phyloP scores from a whole-genome alignment of 176 grass and related monocot species.

The Urochloa ruziziensis region DNA sequence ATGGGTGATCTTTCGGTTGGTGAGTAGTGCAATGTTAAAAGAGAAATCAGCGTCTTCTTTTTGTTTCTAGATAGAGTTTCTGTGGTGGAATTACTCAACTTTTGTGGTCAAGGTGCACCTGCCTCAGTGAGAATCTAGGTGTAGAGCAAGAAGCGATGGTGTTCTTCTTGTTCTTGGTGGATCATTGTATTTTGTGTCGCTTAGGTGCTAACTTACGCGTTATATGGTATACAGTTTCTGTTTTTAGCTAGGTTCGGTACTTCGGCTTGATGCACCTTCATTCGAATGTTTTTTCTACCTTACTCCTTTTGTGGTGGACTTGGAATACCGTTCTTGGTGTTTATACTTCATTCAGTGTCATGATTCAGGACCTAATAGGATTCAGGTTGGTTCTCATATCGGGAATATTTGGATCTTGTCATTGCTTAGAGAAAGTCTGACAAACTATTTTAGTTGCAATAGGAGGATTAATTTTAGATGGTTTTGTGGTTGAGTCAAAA shows the following conservation, averaged over 20 bases:
- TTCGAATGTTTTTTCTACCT: constrained; percentile 8
- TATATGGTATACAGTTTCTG: constrained; percentile 41
- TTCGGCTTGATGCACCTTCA: background rate
- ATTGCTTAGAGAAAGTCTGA: background rate
- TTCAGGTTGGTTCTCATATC: background rate
- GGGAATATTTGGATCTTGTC: background rate
- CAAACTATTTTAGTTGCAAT: background rate
- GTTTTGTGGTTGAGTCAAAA: background rate
- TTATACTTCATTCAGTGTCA: background rate
- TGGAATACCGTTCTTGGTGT: background rate
- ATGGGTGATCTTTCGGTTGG: constrained; percentile 11
- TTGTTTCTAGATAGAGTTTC: constrained; percentile 46
- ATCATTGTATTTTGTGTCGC: constrained; percentile 24
- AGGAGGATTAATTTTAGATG: background rate
- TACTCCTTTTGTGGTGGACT: background rate
- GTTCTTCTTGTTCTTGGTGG: constrained; percentile 22
- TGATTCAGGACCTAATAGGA: background rate
- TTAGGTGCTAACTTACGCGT: constrained; percentile 47
- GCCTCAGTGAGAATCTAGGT: constrained; percentile 32
- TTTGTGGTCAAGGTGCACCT: constrained; percentile 34
- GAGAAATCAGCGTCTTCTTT: constrained; percentile 32
- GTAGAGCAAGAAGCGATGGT: constrained; percentile 33
- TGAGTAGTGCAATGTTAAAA: constrained; percentile 31
- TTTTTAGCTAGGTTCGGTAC: constrained; percentile 20
- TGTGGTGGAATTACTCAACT: constrained; percentile 41